phyloP scores from a whole-genome alignment of 805 yeast species.

The Naumovozyma baii region DNA sequence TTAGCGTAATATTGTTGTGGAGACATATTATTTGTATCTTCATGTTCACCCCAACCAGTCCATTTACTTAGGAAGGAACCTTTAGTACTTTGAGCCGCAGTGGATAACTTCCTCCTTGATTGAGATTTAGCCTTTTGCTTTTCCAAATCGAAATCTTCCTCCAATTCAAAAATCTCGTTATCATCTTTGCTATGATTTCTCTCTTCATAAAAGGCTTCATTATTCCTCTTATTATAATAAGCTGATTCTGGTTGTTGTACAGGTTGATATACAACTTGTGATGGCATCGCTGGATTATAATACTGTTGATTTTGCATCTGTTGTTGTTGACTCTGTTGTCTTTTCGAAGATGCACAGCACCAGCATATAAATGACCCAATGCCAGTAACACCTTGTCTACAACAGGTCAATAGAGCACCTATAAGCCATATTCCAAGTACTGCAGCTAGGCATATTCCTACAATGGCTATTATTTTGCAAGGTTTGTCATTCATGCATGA shows the following conservation, averaged over 20 bases:
- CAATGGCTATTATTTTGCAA: conserved; percentile 71
- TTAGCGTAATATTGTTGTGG: background rate
- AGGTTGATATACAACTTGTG: conserved; percentile 27
- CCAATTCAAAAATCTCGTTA: conserved; percentile 22
- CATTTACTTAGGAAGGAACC: background rate
- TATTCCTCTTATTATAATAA: conserved; percentile 10
- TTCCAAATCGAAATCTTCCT: conserved; percentile 27
- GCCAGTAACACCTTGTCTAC: conserved; percentile 48
- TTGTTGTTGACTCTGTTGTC: conserved; percentile 8
- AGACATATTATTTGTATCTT: background rate
- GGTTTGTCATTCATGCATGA: conserved; percentile 70
- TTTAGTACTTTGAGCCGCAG: background rate
- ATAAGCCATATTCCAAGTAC: conserved; percentile 49
- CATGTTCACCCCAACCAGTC: background rate
- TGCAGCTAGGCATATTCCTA: conserved; percentile 52
- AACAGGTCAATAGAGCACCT: conserved; percentile 44
- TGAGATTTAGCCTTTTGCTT: conserved; percentile 16
- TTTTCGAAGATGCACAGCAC: conserved; percentile 30
- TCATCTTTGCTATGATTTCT: background rate
- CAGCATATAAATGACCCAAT: conserved; percentile 44
- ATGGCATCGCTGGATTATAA: conserved; percentile 8
- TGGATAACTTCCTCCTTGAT: conserved; percentile 3
- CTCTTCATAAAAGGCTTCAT: conserved; percentile 6
- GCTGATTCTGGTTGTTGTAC: conserved; percentile 20
- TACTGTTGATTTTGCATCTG: conserved; percentile 5